Evolutionary conservation across 2,329 filamentous ascomycete species (phyloP), one percentile per base, ranked within the genome.

Genomic region (Penicillium rolfsii): DNA sequence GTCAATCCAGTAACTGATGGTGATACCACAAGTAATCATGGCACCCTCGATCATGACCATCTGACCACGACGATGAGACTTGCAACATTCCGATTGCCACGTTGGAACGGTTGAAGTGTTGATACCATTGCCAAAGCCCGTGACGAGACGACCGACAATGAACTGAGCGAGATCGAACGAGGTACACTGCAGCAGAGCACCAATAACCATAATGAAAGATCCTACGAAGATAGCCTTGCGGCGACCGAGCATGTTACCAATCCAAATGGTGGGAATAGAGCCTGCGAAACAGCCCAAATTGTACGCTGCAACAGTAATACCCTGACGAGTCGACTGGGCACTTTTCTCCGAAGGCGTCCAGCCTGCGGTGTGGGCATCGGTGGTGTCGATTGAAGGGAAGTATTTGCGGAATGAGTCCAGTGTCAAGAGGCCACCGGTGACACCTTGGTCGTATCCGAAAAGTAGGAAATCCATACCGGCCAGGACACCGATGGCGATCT

Each of bases 11-110:
- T 83, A 81, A 57, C 76, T 79, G 58, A 82, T 73, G 63, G 80
- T 82, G 58, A 83, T 79, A 63, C 82, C 82, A 57, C 80, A 80
- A 16, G 81, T 82, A 58, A 83, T 84, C 63, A 84, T 72, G 38
- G 80, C 74, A 40, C 82, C 81, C 71, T 84, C 82, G 14, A 84
- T 77, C 80, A 84, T 84, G 67, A 84, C 81, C 64, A 84, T 71
- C 63, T 82, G 79, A 6, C 82, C 82, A 60, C 82, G 77, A 46
- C 77, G 76, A 62, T 84, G 81, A 8, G 81, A 78, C 64, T 82
- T 82, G 45, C 80, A 81, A 57, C 81, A 83, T 70, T 84, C 81
- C 2, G 63, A 64, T 46, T 82, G 81, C 79, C 80, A 82, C 4
- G 77, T 81, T 2, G 81, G 81, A 1, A 82, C 80, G 0, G 79